A percentile compares a stretch with the other conserved stretches of the same genome.
These are phyloP conservation scores for Monosporascus sp. DNA, from an alignment of 2,329 filamentous ascomycete genomes.

Conservation along the genomic window DNA sequence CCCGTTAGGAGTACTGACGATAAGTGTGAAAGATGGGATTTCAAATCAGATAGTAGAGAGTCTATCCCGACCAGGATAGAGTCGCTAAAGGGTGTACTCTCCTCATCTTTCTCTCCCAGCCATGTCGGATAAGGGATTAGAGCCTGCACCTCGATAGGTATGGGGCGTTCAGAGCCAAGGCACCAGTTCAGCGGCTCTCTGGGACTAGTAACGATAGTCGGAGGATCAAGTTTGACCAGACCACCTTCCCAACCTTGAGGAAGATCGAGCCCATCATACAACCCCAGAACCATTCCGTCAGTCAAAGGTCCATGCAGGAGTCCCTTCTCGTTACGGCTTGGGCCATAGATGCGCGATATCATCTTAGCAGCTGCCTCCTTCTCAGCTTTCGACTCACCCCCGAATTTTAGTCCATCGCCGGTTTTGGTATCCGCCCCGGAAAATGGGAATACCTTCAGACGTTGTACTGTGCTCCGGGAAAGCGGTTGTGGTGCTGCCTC, in stretches of 20 bases:
- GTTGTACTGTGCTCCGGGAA: conserved; percentile 57
- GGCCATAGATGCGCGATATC: conserved; percentile 67
- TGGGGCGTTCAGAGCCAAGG: conserved; percentile 68
- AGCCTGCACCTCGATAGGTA: conserved; percentile 69
- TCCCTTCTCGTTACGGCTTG: conserved; percentile 45
- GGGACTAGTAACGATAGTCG: conserved; percentile 27
- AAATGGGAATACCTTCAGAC: conserved; percentile 80
- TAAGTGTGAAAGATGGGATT: conserved; percentile 72
- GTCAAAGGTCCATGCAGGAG: conserved; percentile 81
- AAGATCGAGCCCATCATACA: conserved; percentile 47
- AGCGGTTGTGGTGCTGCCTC: conserved; percentile 73
- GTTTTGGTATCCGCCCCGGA: conserved; percentile 48
- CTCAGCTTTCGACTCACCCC: conserved; percentile 78
- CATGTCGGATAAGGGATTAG: conserved; percentile 63
- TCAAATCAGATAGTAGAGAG: conserved; percentile 63
- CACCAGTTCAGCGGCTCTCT: conserved; percentile 63
- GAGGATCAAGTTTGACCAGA: conserved; percentile 70
- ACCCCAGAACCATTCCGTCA: conserved; percentile 73
- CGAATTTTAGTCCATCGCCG: conserved; percentile 71
- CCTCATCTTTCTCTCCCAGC: conserved; percentile 41
- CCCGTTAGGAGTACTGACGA: conserved; percentile 89
- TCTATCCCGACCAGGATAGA: conserved; percentile 81
- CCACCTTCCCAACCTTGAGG: conserved; percentile 74
- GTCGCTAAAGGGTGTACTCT: conserved; percentile 50
- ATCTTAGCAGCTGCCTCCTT: conserved; percentile 70